Evolutionary conservation across 2,329 filamentous ascomycete species (phyloP), one percentile per base, ranked within the genome.

Genomic region (Penicillium polonicum): DNA sequence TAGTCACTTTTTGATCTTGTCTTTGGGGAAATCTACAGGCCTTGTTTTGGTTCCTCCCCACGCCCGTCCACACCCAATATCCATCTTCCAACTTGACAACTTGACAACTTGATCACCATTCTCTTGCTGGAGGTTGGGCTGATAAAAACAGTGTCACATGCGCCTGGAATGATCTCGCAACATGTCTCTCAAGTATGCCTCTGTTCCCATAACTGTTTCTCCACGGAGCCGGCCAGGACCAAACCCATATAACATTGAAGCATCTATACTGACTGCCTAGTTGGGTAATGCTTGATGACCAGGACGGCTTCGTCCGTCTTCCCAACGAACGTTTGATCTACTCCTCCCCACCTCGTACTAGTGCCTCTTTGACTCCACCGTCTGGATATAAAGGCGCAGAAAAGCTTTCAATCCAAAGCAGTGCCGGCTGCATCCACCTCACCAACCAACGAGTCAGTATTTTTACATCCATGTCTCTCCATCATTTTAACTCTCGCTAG

Each of bases 271-370:
- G 25, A 57, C 29, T 60, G 55, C 58, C 60, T 73, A 90, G 88
- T 74, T 97, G 93, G 93, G 93, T 97, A 45, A 97, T 97, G 92
- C 86, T 96, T 70, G 86, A 88, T 70, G 84, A 88, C 70, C 72
- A 74, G 48, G 78, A 83, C 60, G 86, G 88, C 58, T 94, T 96
- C 76, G 88, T 95, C 71, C 90, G 89, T 70, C 85, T 97, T 46
- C 90, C 90, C 44, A 87, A 89, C 72, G 93, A 97, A 79, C 87
- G 87, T 66, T 87, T 91, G 61, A 83, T 95, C 59, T 90, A 90
- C 76, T 89, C 86, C 65, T 92, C 91, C 45, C 88, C 90, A 56
- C 86, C 88, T 50, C 87, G 92, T 64, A 91, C 93, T 68, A 86
- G 84, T 63, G 82, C 96, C 60, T 86, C 88, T 53, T 76, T 97